Percentiles rank a stretch among this genome's conserved stretches.
Evolutionary conservation across 2,329 filamentous ascomycete species (phyloP).

Genomic region (Aspergillus flavus): DNA sequence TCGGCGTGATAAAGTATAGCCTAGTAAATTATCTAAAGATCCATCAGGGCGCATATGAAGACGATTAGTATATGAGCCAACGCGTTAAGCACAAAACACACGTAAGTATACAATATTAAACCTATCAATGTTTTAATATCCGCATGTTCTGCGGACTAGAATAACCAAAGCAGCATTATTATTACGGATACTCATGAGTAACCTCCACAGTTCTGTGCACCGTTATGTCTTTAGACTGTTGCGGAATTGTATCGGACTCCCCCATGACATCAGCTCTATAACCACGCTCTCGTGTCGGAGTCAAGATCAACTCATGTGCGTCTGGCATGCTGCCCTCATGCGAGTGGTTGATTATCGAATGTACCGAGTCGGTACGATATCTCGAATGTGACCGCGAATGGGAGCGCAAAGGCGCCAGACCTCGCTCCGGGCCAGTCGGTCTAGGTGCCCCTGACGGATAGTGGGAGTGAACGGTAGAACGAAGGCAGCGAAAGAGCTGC

Average conservation of each 20-base stretch:
- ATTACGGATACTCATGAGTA: neutral
- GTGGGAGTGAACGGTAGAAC: neutral
- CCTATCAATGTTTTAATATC: neutral
- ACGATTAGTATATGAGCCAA: too few species aligned
- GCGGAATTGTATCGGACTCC: neutral
- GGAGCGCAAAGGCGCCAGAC: neutral
- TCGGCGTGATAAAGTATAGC: neutral
- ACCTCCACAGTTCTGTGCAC: neutral
- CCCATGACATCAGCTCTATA: neutral
- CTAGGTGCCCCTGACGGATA: neutral
- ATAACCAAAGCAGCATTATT: too few species aligned
- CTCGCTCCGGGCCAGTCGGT: neutral
- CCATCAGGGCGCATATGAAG: too few species aligned
- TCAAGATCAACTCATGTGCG: neutral
- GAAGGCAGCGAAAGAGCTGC: neutral
- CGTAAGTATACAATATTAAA: neutral
- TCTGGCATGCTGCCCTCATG: neutral
- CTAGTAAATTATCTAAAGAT: neutral
- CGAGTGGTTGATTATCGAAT: neutral
- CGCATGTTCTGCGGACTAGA: neutral
- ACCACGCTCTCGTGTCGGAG: neutral
- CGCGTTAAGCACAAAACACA: neutral
- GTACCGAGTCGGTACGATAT: neutral
- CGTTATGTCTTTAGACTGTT: neutral
- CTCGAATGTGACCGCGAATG: neutral